phyloP scores from a whole-genome alignment of 2,329 filamentous ascomycete genomes.

The Raffaelea ambrosiae region DNA sequence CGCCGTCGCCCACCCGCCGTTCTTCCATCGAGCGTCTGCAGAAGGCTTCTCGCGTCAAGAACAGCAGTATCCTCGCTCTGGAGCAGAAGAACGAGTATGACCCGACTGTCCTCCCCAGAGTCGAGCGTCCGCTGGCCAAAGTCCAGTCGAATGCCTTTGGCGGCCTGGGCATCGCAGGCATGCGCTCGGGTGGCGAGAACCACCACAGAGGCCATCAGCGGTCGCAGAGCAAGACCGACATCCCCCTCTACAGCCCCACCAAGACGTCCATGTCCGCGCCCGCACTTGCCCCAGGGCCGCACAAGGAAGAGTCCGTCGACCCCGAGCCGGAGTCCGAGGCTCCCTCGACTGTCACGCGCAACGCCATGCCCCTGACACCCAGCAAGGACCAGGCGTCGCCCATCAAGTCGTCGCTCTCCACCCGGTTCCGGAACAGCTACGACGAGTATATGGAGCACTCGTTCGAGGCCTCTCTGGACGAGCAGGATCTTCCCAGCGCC shows the following conservation, averaged over 20 bases:
- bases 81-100: slow-evolving; percentile 93
- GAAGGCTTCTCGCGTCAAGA: slow-evolving; percentile 90
- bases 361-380: slow-evolving; percentile 34
- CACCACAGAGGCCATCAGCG: slow-evolving; percentile 33
- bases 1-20: slow-evolving; percentile 67
- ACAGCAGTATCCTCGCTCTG: slow-evolving; percentile 92
- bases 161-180: slow-evolving; percentile 44
- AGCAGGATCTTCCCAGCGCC: slow-evolving; percentile 53
- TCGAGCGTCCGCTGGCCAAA: slow-evolving; percentile 75
- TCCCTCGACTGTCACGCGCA: slow-evolving; percentile 14
- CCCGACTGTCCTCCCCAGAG: slow-evolving; percentile 63
- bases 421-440: slow-evolving; percentile 57
- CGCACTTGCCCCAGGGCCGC: slow-evolving; percentile 9
- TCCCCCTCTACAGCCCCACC: slow-evolving; percentile 49
- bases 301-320: slow-evolving; percentile 12
- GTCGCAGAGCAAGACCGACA: slow-evolving; percentile 51
- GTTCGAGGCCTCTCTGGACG: slow-evolving; percentile 51
- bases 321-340: not conserved
- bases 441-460: slow-evolving; percentile 64
- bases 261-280: slow-evolving; percentile 29
- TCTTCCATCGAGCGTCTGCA: slow-evolving; percentile 94
- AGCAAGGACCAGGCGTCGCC: slow-evolving; percentile 70
- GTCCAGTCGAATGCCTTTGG: slow-evolving; percentile 65
- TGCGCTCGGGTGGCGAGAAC: slow-evolving; percentile 40
- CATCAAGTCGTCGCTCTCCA: slow-evolving; percentile 79